Conservation (phyloP, 2,329 filamentous ascomycete species). For the Biscogniauxia mediterranea region DNA sequence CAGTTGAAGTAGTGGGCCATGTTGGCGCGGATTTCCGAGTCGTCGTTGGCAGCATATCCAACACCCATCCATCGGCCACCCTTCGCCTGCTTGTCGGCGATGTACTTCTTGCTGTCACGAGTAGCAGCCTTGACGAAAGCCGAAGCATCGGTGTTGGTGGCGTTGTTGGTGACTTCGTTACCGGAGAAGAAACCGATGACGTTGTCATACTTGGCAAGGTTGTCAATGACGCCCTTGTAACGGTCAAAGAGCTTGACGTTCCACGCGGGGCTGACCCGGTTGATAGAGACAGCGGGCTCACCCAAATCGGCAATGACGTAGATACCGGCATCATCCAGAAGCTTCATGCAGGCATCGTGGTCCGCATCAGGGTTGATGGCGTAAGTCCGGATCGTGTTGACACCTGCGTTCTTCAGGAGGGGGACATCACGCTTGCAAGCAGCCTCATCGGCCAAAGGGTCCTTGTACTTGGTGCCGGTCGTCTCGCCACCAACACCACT, state of each 20-base stretch:
- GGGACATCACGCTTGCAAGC: slow-evolving; percentile 70
- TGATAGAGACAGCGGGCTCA: slow-evolving; percentile 67
- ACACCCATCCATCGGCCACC: slow-evolving; percentile 70
- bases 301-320: slow-evolving; percentile 76
- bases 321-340: slow-evolving; percentile 69
- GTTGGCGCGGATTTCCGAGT: slow-evolving; percentile 65
- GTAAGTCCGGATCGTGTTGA: slow-evolving; percentile 77
- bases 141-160: slow-evolving; percentile 71
- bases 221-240: slow-evolving; percentile 71
- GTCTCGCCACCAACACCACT: slow-evolving; percentile 40
- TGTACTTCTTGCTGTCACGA: slow-evolving; percentile 77
- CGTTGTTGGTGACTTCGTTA: slow-evolving; percentile 76
- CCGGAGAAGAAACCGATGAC: slow-evolving; percentile 80
- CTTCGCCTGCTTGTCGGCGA: slow-evolving; percentile 54
- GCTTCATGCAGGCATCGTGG: slow-evolving; percentile 69
- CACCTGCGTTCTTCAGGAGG: slow-evolving; percentile 62
- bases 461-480: slow-evolving; percentile 52
- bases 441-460: slow-evolving; percentile 64
- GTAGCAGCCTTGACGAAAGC: slow-evolving; percentile 81
- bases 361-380: slow-evolving; percentile 67
- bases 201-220: slow-evolving; percentile 68
- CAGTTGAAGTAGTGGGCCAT: slow-evolving; percentile 79
- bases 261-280: slow-evolving; percentile 66
- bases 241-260: slow-evolving; percentile 65
- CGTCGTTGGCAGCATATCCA: slow-evolving; percentile 78